phyloP scores from a whole-genome alignment of 441 rosid genomes.

The Mallotus repandus region DNA sequence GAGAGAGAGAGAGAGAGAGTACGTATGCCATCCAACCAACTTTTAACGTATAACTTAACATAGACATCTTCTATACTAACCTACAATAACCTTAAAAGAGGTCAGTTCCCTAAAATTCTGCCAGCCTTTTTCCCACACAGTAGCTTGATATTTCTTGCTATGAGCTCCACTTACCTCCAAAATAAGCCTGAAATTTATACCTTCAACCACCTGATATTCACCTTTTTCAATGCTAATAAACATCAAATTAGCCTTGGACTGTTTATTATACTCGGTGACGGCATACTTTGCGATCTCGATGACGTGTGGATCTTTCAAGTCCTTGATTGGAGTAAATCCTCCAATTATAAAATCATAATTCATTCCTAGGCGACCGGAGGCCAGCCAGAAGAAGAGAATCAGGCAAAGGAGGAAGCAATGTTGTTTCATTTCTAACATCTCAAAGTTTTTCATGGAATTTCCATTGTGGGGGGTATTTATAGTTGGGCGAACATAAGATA shows the following conservation, averaged over 20 bases:
- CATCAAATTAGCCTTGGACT: slow-evolving; percentile 5
- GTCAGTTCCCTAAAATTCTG: slow-evolving; percentile 40
- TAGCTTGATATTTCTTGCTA: slow-evolving; percentile 42
- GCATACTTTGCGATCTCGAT: slow-evolving; percentile 37
- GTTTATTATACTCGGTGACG: slow-evolving; percentile 34
- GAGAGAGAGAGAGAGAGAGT: rapidly evolving
- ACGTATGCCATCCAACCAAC: too few relatives aligned
- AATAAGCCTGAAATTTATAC: slow-evolving; percentile 46
- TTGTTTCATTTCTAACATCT: not conserved
- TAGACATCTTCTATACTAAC: too few relatives aligned
- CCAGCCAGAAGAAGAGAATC: not conserved
- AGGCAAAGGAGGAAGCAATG: not conserved
- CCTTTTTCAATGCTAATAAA: slow-evolving; percentile 25
- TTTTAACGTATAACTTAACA: too few relatives aligned
- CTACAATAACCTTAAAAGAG: slow-evolving; percentile 37
- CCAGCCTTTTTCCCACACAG: slow-evolving; percentile 67
- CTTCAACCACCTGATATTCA: slow-evolving; percentile 62
- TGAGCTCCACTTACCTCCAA: slow-evolving; percentile 32
- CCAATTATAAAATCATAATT: slow-evolving; percentile 26
- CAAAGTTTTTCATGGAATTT: too few relatives aligned
- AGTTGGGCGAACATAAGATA: too few relatives aligned
- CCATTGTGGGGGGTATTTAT: too few relatives aligned
- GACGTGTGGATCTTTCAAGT: slow-evolving; percentile 44
- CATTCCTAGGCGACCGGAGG: slow-evolving; percentile 7
- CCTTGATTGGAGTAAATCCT: slow-evolving; percentile 50